phyloP scores from a whole-genome alignment of 257 asterid genomes.

The Knoxia roxburghii region DNA sequence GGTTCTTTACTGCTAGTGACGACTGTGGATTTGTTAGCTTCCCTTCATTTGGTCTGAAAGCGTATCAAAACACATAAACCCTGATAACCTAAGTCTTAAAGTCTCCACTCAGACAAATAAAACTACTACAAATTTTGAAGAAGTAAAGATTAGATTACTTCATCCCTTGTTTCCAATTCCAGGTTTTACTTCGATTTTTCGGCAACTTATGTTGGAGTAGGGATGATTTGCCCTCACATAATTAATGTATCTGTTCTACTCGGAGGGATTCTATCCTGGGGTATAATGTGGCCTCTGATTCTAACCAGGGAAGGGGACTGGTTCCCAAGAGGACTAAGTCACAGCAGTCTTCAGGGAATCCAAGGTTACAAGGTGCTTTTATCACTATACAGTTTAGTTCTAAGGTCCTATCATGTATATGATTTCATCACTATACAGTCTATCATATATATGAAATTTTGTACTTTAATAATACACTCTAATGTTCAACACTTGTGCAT shows the following conservation, averaged over 20 bases:
- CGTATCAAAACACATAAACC: constrained; percentile 39
- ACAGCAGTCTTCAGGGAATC: constrained; percentile 41
- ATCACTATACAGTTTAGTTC: too few species aligned
- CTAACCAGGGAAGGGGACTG: constrained; percentile 45
- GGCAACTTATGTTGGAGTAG: constrained; percentile 68
- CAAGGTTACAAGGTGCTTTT: constrained; percentile 65
- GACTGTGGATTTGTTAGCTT: constrained; percentile 52
- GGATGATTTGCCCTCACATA: constrained; percentile 73
- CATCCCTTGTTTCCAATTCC: constrained; percentile 9
- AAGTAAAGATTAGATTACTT: too few species aligned
- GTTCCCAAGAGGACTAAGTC: constrained; percentile 37
- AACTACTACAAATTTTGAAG: too few species aligned
- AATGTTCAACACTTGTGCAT: too few species aligned
- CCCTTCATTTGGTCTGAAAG: constrained; percentile 64
- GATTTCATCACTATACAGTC: too few species aligned
- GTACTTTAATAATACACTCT: too few species aligned
- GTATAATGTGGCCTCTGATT: constrained; percentile 72
- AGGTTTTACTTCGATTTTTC: constrained; percentile 76
- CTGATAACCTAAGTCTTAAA: background rate
- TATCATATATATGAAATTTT: too few species aligned
- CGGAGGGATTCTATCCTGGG: constrained; percentile 74
- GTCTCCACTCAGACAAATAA: background rate
- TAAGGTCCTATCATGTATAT: too few species aligned
- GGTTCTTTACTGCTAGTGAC: constrained; percentile 65
- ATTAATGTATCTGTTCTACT: constrained; percentile 46